Evolutionary conservation across 495 filamentous ascomycete species (phyloP).

Genomic region (Hypoxylon rickii): DNA sequence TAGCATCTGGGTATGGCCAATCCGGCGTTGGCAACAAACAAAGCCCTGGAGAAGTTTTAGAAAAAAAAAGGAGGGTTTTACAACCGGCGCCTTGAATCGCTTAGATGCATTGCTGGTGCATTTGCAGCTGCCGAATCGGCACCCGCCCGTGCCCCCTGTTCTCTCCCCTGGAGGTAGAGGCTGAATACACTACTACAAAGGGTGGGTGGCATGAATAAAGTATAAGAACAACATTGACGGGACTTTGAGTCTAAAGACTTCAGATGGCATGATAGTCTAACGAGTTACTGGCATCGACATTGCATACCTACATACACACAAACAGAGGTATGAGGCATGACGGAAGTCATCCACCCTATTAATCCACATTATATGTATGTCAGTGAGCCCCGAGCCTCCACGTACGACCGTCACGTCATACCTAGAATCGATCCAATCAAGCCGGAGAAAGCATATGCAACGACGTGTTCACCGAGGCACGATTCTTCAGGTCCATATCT

Average conservation of each 20-base stretch:
- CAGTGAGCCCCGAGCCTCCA: constrained; percentile 4
- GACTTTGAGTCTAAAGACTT: constrained; percentile 2
- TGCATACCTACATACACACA: no score
- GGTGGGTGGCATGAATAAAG: not conserved
- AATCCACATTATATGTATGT: constrained; percentile 7
- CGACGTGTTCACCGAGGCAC: constrained; percentile 18
- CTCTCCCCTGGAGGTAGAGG: constrained; percentile 4
- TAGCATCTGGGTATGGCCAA: no score
- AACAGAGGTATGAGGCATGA: no score
- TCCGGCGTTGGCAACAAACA: not conserved
- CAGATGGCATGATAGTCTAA: constrained; percentile 1
- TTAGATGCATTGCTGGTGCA: constrained; percentile 6
- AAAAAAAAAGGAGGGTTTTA: not conserved
- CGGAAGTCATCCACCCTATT: constrained; percentile 7
- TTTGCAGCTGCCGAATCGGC: constrained; percentile 8
- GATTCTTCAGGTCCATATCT: not conserved
- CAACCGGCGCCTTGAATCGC: not conserved
- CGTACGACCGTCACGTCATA: constrained; percentile 24
- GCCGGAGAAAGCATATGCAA: not conserved
- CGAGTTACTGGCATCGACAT: no score
- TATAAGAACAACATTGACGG: no score
- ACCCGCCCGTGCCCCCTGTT: not conserved
- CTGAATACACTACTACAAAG: no score
- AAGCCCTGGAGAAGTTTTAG: no score
- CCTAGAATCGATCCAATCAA: constrained; percentile 1